Percentiles rank a stretch among this genome's conserved stretches.
These are phyloP conservation scores for Trypanosoma melophagium DNA, from an alignment of 208 protist genomes.

Conservation along the genomic window DNA sequence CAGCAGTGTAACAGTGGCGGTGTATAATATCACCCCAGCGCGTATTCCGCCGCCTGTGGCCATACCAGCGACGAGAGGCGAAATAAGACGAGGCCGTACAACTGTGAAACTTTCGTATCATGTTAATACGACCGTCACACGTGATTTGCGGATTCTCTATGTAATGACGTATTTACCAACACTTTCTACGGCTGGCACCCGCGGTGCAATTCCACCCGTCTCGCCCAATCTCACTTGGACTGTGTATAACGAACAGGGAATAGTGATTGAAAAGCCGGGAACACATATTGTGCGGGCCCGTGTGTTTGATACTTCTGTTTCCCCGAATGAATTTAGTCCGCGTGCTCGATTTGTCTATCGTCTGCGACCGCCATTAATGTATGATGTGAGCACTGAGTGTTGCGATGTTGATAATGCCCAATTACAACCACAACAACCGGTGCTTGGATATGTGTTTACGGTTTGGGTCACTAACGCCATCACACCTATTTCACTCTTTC, in stretches of 20 bases:
- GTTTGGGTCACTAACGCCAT: constrained; percentile 16
- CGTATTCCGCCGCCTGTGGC: not conserved
- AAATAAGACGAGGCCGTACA: not conserved
- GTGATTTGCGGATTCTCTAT: constrained; percentile 3
- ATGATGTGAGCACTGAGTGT: constrained; percentile 33
- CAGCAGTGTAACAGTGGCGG: not conserved
- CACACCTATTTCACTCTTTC: constrained; percentile 2
- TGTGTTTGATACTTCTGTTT: not conserved
- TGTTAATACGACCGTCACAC: not conserved
- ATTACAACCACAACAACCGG: constrained; percentile 1
- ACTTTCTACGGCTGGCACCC: constrained; percentile 1
- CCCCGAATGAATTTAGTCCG: not conserved
- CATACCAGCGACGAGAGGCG: not conserved
- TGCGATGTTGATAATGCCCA: not conserved
- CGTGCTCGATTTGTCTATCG: constrained; percentile 2
- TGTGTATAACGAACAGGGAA: not conserved
- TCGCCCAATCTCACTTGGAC: not conserved
- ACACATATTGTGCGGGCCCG: constrained; percentile 17
- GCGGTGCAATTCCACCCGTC: constrained; percentile 4
- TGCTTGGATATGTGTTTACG: constrained; percentile 22
- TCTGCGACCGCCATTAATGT: constrained; percentile 12
- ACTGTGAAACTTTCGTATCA: not conserved
- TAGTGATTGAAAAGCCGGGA: constrained; percentile 13
- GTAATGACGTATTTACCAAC: constrained; percentile 11
- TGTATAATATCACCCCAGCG: constrained; percentile 11